Evolutionary conservation across 2,329 filamentous ascomycete genomes (phyloP).

Genomic region (Neopestalotiopsis sp.): DNA sequence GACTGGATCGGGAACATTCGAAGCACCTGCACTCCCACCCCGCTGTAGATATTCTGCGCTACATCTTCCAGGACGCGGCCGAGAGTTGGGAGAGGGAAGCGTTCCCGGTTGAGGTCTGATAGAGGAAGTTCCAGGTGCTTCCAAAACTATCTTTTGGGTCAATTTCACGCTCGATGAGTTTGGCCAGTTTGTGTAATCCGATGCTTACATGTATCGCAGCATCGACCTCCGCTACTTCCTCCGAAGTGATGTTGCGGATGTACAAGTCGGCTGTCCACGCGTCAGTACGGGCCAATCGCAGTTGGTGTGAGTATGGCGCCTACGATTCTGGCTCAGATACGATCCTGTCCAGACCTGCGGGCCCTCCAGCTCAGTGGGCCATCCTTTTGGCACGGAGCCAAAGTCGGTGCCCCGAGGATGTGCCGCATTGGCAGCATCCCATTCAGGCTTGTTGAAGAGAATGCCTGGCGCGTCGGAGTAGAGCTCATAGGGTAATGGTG

Average conservation of each 20-base stretch:
- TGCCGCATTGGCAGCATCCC: slow-evolving; percentile 1
- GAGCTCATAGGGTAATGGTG: neutral
- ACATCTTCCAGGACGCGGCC: neutral
- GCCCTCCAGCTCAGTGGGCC: slow-evolving; percentile 4
- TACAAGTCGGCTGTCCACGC: neutral
- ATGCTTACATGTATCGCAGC: neutral
- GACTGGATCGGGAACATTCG: neutral
- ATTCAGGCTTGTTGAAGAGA: slow-evolving; percentile 8
- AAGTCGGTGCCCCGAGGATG: neutral
- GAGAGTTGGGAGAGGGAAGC: neutral
- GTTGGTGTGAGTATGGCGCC: neutral
- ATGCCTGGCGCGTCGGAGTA: slow-evolving; percentile 4
- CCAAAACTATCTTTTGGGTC: neutral
- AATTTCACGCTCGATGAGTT: neutral
- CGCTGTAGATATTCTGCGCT: neutral
- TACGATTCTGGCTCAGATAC: slow-evolving; percentile 1
- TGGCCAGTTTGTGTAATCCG: neutral
- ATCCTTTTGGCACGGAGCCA: slow-evolving; percentile 5
- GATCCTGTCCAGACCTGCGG: slow-evolving; percentile 6
- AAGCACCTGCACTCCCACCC: neutral
- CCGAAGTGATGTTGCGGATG: neutral
- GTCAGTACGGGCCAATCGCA: neutral
- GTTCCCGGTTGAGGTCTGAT: neutral
- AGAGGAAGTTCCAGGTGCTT: neutral
- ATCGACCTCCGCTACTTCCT: neutral